Conservation (phyloP, 2,329 filamentous ascomycete genomes). For the Paracamarosporium sp. region DNA sequence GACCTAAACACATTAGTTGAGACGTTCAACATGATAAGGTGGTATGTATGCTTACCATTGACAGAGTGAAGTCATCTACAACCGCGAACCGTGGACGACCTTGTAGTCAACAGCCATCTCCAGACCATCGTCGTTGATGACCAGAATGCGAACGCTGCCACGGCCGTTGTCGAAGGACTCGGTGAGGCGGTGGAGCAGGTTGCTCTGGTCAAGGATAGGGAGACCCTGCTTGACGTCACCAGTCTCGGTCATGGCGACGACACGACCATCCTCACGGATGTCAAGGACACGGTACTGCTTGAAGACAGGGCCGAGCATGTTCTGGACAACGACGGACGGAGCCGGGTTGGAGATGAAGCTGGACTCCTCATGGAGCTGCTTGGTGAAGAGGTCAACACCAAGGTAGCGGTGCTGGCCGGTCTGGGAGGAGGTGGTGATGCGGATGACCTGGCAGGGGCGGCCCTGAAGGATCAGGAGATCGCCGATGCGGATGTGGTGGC, state of each 20-base stretch:
- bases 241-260: conserved; percentile 98
- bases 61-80: conserved; percentile 54
- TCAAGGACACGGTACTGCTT: conserved; percentile 99
- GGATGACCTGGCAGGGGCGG: conserved; percentile 99
- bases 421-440: conserved; percentile 96
- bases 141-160: conserved; percentile 91
- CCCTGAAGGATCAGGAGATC: conserved; percentile 99
- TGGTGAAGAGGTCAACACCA: conserved; percentile 99
- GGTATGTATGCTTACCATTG: conserved; percentile 36
- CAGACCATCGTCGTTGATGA: conserved; percentile 90
- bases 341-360: conserved; percentile 97
- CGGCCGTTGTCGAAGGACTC: conserved; percentile 89
- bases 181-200: conserved; percentile 80
- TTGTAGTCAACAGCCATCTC: conserved; percentile 99
- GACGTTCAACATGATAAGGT: background rate
- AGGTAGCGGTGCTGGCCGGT: conserved; percentile 99
- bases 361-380: conserved; percentile 98
- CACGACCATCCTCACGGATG: conserved; percentile 79
- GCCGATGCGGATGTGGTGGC: conserved; percentile 99
- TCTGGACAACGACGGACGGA: conserved; percentile 96
- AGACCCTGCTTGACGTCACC: conserved; percentile 98
- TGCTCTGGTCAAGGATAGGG: conserved; percentile 92
- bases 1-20: conserved; percentile 30
- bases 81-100: conserved; percentile 82
- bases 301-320: conserved; percentile 99